These are phyloP conservation scores for Ammopiptanthus mongolicus DNA, from an alignment of 306 rosid species.

Conservation along the genomic window DNA sequence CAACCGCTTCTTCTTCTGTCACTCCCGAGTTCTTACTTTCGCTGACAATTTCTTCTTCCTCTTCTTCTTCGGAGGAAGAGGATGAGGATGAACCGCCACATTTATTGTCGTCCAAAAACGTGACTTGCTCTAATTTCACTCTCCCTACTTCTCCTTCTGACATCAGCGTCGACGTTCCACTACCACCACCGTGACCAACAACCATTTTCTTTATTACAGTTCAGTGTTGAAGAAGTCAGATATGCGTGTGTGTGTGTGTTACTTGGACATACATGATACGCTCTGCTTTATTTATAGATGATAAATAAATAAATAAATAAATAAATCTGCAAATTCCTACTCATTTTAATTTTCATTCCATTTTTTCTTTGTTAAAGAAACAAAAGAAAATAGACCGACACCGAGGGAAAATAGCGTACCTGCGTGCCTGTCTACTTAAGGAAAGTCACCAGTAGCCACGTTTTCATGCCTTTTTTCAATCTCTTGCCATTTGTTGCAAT, in stretches of 20 bases:
- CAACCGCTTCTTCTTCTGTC: slow-evolving; percentile 14
- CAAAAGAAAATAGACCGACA: not conserved
- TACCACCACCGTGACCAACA: slow-evolving; percentile 18
- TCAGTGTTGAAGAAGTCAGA: not conserved
- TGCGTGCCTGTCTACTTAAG: not conserved
- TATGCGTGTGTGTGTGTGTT: not conserved
- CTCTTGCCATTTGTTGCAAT: slow-evolving; percentile 15
- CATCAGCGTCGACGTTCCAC: not conserved
- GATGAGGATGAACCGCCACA: not conserved
- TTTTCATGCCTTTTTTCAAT: not conserved
- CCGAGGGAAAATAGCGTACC: not conserved
- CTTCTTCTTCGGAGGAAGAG: not conserved
- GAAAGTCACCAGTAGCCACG: slow-evolving; percentile 34
- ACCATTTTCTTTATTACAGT: slow-evolving; percentile 11
- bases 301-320: not conserved
- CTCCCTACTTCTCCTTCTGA: not conserved
- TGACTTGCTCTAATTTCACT: slow-evolving; percentile 26
- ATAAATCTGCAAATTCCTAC: not conserved
- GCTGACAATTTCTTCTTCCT: not conserved
- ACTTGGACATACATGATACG: not conserved
- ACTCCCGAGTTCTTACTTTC: slow-evolving; percentile 10
- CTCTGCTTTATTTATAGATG: slow-evolving; percentile 16
- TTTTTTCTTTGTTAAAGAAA: too few relatives aligned
- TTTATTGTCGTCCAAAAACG: not conserved
- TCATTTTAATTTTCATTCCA: not conserved